These are phyloP conservation scores for Alternaria burnsii DNA, from an alignment of 2,329 filamentous ascomycete species.

Conservation along the genomic window DNA sequence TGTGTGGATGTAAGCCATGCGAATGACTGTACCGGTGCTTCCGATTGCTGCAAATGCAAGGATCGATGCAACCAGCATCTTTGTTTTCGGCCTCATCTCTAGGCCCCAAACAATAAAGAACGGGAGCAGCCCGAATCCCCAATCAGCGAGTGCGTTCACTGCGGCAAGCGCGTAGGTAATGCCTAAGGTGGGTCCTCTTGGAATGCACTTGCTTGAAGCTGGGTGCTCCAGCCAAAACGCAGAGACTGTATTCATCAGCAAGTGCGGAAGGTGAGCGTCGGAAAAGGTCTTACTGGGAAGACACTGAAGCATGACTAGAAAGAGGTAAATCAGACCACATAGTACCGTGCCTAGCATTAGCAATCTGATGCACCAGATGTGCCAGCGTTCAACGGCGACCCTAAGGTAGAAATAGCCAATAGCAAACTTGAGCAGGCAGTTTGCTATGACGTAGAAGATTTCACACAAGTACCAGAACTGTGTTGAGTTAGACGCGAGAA, in stretches of 20 bases:
- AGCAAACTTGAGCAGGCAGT: slow-evolving; percentile 60
- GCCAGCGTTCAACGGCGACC: slow-evolving; percentile 57
- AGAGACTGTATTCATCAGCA: slow-evolving; percentile 13
- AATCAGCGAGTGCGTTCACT: slow-evolving; percentile 44
- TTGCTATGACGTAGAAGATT: slow-evolving; percentile 61
- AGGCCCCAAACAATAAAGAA: slow-evolving; percentile 64
- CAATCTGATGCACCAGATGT: slow-evolving; percentile 57
- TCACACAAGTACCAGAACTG: slow-evolving; percentile 66
- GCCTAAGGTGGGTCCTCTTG: slow-evolving; percentile 58
- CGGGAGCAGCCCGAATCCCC: slow-evolving; percentile 45
- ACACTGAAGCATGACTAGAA: slow-evolving; percentile 63
- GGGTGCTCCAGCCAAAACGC: slow-evolving; percentile 61
- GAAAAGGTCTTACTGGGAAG: slow-evolving; percentile 46
- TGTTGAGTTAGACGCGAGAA: slow-evolving; percentile 19
- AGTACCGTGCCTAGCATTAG: slow-evolving; percentile 58
- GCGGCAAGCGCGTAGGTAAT: slow-evolving; percentile 56
- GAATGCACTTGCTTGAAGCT: slow-evolving; percentile 53
- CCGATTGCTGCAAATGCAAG: slow-evolving; percentile 61
- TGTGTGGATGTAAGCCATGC: slow-evolving; percentile 55
- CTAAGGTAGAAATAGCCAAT: slow-evolving; percentile 64
- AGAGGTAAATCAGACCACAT: slow-evolving; percentile 60
- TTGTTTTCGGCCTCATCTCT: slow-evolving; percentile 63
- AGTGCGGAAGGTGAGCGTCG: not conserved
- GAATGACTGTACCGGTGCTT: slow-evolving; percentile 60
- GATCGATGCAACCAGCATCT: slow-evolving; percentile 62